These are phyloP conservation scores for Aspergillus oerlinghausenensis DNA, from an alignment of 2,329 filamentous ascomycete species.

Conservation along the genomic window DNA sequence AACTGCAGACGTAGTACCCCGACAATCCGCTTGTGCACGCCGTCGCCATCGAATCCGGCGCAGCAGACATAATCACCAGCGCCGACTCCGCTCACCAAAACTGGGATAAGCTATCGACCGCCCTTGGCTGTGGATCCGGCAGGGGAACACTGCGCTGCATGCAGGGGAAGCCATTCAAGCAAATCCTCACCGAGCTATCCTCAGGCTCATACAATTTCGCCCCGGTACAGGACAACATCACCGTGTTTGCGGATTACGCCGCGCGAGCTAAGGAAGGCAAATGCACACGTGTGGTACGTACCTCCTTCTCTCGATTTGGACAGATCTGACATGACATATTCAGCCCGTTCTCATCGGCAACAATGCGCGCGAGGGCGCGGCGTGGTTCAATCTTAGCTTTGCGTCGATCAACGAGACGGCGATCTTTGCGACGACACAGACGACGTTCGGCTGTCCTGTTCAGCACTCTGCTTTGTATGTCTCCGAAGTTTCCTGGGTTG, in stretches of 20 bases:
- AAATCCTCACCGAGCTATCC: slow-evolving; percentile 3
- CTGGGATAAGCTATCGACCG: slow-evolving; percentile 7
- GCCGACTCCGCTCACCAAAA: not conserved
- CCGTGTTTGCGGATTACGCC: slow-evolving; percentile 7
- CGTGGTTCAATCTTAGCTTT: not conserved
- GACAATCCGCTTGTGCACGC: slow-evolving; percentile 4
- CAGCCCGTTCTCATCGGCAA: slow-evolving; percentile 8
- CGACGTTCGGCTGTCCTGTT: not conserved
- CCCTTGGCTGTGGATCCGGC: slow-evolving; percentile 4
- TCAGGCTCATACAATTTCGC: slow-evolving; percentile 2
- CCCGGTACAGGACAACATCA: slow-evolving; percentile 3
- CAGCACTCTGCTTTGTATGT: not conserved
- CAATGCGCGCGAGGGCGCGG: not conserved
- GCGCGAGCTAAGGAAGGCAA: slow-evolving; percentile 3
- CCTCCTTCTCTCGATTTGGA: not conserved
- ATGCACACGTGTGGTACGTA: slow-evolving; percentile 5
- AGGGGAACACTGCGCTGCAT: slow-evolving; percentile 3
- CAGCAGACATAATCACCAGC: not conserved
- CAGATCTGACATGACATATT: too few relatives aligned
- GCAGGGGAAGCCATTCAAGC: not conserved
- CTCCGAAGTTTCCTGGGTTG: too few relatives aligned
- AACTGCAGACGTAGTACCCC: slow-evolving; percentile 1
- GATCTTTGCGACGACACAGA: not conserved
- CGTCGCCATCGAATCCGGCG: slow-evolving; percentile 8
- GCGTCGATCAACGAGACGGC: slow-evolving; percentile 1